Conservation (phyloP, 768 basidiomycete genomes). For the Amanita pallidorosea region DNA sequence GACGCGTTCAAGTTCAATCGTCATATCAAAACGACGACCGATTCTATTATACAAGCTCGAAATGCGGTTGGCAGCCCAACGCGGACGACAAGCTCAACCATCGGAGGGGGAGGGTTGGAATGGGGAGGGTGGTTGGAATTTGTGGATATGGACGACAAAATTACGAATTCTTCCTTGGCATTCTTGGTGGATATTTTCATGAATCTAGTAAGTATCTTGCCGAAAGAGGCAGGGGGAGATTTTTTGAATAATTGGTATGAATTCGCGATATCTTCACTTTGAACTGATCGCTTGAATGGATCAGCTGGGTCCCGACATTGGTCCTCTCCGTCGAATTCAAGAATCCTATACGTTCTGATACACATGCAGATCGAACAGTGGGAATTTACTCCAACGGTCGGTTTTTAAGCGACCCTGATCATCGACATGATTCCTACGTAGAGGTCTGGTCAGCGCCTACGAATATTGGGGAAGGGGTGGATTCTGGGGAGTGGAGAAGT, state of each 20-base stretch:
- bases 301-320: conserved; percentile 58
- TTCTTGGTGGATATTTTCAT: conserved; percentile 47
- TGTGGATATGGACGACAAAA: conserved; percentile 25
- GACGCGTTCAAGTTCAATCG: conserved; percentile 24
- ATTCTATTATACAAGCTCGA: conserved; percentile 25
- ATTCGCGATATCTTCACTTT: not conserved
- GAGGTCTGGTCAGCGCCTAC: conserved; percentile 62
- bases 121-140: conserved; percentile 54
- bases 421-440: conserved; percentile 45
- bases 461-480: conserved; percentile 35
- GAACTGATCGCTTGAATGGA: not conserved
- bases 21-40: conserved; percentile 26
- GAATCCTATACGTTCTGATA: conserved; percentile 35
- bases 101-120: conserved; percentile 44
- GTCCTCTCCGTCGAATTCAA: conserved; percentile 55
- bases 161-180: conserved; percentile 38
- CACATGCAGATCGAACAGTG: conserved; percentile 40
- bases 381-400: conserved; percentile 42
- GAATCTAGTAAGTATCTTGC: conserved; percentile 36
- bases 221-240: conserved; percentile 30
- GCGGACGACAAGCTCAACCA: conserved; percentile 25
- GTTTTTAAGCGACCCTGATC: conserved; percentile 43
- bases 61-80: conserved; percentile 26
- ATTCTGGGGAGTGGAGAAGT: conserved; percentile 43
- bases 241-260: conserved; percentile 22